These are phyloP conservation scores for Rhazya stricta DNA, from an alignment of 257 asterid species.

Conservation along the genomic window DNA sequence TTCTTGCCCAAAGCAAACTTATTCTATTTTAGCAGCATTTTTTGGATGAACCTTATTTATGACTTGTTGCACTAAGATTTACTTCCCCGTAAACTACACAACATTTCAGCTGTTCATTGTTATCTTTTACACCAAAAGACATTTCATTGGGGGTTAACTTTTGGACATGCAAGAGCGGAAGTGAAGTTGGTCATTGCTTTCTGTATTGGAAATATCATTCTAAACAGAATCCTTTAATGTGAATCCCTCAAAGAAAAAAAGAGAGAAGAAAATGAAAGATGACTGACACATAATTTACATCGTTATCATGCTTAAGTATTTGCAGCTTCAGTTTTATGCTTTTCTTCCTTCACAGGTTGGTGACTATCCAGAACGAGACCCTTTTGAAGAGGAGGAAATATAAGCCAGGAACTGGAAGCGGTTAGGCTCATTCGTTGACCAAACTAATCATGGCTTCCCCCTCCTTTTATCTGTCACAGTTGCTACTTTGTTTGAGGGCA, in stretches of 20 bases:
- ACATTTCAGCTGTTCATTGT: background rate
- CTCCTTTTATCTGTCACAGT: background rate
- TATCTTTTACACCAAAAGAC: background rate
- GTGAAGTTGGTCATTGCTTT: background rate
- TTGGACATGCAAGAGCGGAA: background rate
- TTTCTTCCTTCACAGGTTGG: constrained; percentile 54
- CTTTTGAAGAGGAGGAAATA: constrained; percentile 85
- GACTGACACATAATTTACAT: background rate
- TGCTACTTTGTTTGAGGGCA: background rate
- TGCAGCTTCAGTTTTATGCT: background rate
- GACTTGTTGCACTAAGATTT: background rate
- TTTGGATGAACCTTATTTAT: background rate
- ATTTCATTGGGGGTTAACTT: background rate
- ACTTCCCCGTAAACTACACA: background rate
- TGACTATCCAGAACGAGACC: constrained; percentile 84
- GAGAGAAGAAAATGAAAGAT: background rate
- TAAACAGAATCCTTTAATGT: background rate
- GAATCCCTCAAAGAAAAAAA: background rate
- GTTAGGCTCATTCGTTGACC: background rate
- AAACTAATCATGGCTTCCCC: background rate
- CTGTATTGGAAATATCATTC: background rate
- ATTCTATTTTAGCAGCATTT: background rate
- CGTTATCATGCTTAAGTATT: background rate
- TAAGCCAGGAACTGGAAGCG: constrained; percentile 16
- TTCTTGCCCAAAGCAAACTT: background rate